Percentiles rank a stretch among this genome's conserved stretches.
phyloP scores from a whole-genome alignment of 345 rosid genomes.

The Corymbia maculata region DNA sequence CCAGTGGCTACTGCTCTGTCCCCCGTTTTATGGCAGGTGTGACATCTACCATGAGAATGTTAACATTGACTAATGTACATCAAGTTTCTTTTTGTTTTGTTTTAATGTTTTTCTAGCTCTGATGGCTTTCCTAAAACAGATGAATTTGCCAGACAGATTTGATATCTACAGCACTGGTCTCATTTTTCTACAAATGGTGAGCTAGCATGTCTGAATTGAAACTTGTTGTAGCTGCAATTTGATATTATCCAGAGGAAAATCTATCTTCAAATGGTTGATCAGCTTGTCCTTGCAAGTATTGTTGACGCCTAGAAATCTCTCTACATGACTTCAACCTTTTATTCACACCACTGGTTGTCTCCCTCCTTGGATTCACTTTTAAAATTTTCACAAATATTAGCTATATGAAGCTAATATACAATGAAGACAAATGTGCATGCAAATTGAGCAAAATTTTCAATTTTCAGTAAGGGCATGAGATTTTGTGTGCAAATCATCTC shows the following conservation, averaged over 20 bases:
- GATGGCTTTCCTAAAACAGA: slow-evolving; percentile 30
- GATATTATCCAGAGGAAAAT: not conserved
- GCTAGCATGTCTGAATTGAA: not conserved
- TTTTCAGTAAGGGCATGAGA: not conserved
- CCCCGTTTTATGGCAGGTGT: slow-evolving; percentile 96
- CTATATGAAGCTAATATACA: not conserved
- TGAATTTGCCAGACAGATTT: slow-evolving; percentile 93
- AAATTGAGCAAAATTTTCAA: not conserved
- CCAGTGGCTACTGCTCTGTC: slow-evolving; percentile 97
- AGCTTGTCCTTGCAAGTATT: not conserved
- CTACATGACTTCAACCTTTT: not conserved
- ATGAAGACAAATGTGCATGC: not conserved
- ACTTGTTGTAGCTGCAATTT: not conserved
- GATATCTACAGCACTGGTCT: slow-evolving; percentile 93
- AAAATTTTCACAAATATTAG: not conserved
- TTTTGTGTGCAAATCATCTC: not conserved
- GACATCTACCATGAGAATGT: not conserved
- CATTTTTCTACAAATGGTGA: slow-evolving; percentile 89
- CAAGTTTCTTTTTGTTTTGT: not conserved
- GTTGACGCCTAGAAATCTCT: not conserved
- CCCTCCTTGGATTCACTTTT: not conserved
- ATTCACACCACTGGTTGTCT: not conserved
- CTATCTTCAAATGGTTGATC: not conserved
- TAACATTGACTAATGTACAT: not conserved
- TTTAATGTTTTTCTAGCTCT: not conserved